Conservation (phyloP, 306 rosid species). For the Cucumis melo region DNA sequence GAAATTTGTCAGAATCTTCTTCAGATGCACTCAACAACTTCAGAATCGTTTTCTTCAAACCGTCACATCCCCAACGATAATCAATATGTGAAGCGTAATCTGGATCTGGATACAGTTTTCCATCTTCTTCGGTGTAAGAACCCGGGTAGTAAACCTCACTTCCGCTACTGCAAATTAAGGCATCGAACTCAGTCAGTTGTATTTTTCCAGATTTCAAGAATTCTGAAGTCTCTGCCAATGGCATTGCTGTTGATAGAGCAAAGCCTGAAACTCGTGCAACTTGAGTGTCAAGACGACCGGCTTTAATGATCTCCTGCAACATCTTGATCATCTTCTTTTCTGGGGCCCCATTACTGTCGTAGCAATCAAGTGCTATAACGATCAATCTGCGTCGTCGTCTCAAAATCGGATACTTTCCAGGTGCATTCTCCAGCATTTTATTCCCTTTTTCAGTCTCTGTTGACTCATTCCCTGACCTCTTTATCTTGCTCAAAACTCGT, state of each 20-base stretch:
- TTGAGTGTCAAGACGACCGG: conserved; percentile 38
- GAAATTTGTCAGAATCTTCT: conserved; percentile 4
- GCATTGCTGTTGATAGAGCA: conserved; percentile 58
- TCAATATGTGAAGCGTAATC: conserved; percentile 51
- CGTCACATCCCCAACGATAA: conserved; percentile 57
- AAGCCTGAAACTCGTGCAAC: conserved; percentile 36
- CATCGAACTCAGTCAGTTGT: conserved; percentile 38
- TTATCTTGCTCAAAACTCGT: conserved; percentile 41
- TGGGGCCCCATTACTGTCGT: conserved; percentile 32
- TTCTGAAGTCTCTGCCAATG: conserved; percentile 37
- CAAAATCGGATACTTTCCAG: conserved; percentile 43
- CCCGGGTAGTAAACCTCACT: conserved; percentile 58
- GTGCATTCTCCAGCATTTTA: conserved; percentile 23
- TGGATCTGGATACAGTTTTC: conserved; percentile 43
- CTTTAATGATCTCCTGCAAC: conserved; percentile 38
- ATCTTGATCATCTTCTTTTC: conserved; percentile 33
- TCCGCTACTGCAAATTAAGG: conserved; percentile 54
- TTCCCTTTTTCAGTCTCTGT: conserved; percentile 21
- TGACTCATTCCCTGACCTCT: conserved; percentile 21
- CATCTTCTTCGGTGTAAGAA: conserved; percentile 28
- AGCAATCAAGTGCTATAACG: conserved; percentile 49
- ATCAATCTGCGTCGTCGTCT: conserved; percentile 45
- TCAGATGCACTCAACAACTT: conserved; percentile 33
- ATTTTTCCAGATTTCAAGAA: conserved; percentile 38
- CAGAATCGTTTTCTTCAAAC: conserved; percentile 43